Base-by-base conservation (phyloP, 371 early-diverging fungal species). In the Circinella minor region DNA sequence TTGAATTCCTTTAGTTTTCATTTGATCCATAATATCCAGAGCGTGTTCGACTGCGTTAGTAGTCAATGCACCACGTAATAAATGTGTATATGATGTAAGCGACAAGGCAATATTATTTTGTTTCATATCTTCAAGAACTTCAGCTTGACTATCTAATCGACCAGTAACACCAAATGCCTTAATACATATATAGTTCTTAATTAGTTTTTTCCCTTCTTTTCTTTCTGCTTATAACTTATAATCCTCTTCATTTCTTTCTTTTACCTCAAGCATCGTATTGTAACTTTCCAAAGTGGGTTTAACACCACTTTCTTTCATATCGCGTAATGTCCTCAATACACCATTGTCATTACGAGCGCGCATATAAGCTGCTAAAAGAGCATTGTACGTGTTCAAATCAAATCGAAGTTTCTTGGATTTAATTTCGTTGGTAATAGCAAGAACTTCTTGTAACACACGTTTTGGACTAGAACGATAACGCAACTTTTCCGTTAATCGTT, bases 351-450 rank as follows among this genome's bases (percentile, higher is more conserved):
- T 76, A 38, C 63, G 68, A 10, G 71, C 69, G n/a, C 76, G 80
- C 47, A 77, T 76, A 68, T 84, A 85, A 14, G 80, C 84, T 8
- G 77, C 68, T 48, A 88, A 64, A 1, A 88, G 65, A 0, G 83
- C 80, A 68, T 84, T 85, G 74, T 87, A 81, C 0, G 86, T 86
- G 51, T 74, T 75, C n/a, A 79, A 38, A 63, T 88, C 87, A 6
- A 84, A 82, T 17, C 76, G 60, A 9, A 88, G 69, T 9, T 73
- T 72, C 18, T 74, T 70, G 4, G 63, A 54, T 34, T 78, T 73
- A 60, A 84, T 84, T 46, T 82, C 78, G 3, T 67, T 54, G 10
- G 75, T 65, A 47, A 79, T 73, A 4, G 65, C 68, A 34, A 77
- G 55, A 0, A 79, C 72, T 18, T 76, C 61, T 2, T 69, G 39